Conservation (phyloP, 1,284 basidiomycete genomes). For the Puccinia novopanici region DNA sequence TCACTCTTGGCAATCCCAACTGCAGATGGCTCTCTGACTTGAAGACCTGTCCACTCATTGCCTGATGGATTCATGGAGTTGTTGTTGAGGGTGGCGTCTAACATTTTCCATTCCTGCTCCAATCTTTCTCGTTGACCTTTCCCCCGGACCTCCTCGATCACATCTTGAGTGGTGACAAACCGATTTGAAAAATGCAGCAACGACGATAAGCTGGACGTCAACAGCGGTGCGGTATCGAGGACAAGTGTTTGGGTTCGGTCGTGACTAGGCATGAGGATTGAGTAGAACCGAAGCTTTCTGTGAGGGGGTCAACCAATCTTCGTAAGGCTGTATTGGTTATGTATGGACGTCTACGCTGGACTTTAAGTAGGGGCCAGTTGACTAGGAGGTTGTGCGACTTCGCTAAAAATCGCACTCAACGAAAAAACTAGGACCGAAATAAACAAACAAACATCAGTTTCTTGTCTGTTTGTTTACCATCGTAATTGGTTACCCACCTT, state of each 20-base stretch:
- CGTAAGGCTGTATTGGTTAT: neutral
- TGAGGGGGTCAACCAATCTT: neutral
- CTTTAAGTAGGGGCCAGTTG: constrained; percentile 37
- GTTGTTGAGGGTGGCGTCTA: constrained; percentile 63
- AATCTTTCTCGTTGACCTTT: constrained; percentile 78
- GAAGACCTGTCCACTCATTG: constrained; percentile 52
- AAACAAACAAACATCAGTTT: neutral
- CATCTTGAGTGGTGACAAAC: constrained; percentile 83
- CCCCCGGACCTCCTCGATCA: constrained; percentile 84
- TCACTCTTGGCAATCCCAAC: constrained; percentile 75
- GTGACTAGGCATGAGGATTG: constrained; percentile 24
- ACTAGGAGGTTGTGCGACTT: neutral
- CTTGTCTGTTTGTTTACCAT: neutral
- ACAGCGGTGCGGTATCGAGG: constrained; percentile 85
- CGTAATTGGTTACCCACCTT: neutral
- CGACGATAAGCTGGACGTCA: constrained; percentile 68
- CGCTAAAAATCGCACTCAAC: neutral
- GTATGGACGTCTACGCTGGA: neutral
- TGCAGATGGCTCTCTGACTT: constrained; percentile 72
- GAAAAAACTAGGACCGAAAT: neutral
- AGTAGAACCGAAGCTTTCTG: neutral
- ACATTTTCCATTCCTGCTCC: constrained; percentile 68
- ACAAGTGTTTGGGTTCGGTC: constrained; percentile 71
- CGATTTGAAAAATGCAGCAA: constrained; percentile 77
- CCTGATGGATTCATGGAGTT: constrained; percentile 63